Evolutionary conservation across 768 basidiomycete species (phyloP).

Genomic region (Amanita pseudoporphyria): DNA sequence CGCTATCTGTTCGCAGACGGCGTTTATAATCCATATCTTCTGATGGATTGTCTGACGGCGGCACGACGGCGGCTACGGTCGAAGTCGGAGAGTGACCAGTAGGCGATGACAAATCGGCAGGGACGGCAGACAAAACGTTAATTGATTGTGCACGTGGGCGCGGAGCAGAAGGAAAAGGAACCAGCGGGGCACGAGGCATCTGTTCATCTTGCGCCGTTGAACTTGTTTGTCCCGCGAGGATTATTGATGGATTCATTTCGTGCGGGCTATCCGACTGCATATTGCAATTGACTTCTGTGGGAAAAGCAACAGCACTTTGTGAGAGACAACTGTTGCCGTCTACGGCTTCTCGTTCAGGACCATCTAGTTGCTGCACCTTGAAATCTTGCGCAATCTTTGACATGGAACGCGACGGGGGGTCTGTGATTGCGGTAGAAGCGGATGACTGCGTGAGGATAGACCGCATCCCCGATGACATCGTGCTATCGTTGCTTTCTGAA

Average conservation of each 20-base stretch:
- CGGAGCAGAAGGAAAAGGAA: not conserved
- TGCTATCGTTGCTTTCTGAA: slow-evolving; percentile 26
- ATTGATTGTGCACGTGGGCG: slow-evolving; percentile 6
- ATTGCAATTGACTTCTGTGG: slow-evolving; percentile 14
- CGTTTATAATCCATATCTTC: slow-evolving; percentile 14
- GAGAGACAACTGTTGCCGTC: slow-evolving; percentile 14
- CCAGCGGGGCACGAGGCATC: slow-evolving; percentile 20
- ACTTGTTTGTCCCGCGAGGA: slow-evolving; percentile 16
- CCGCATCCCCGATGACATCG: slow-evolving; percentile 32
- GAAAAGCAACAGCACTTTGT: slow-evolving; percentile 29
- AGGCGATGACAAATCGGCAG: slow-evolving; percentile 2
- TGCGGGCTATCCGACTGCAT: slow-evolving; percentile 31
- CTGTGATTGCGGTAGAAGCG: slow-evolving; percentile 35
- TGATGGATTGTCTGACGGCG: not conserved
- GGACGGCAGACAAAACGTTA: not conserved
- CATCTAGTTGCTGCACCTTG: slow-evolving; percentile 18
- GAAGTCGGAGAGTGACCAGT: not conserved
- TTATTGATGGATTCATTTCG: slow-evolving; percentile 69
- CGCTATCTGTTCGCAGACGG: slow-evolving; percentile 38
- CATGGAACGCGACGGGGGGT: slow-evolving; percentile 34
- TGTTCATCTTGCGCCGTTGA: slow-evolving; percentile 18
- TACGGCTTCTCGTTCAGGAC: slow-evolving; percentile 14
- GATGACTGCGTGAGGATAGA: slow-evolving; percentile 36
- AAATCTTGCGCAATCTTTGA: slow-evolving; percentile 18
- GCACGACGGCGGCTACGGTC: not conserved